A percentile compares a stretch with the other conserved stretches of the same genome.
Conservation (phyloP, 768 basidiomycete species). For the Trametes meyenii region DNA sequence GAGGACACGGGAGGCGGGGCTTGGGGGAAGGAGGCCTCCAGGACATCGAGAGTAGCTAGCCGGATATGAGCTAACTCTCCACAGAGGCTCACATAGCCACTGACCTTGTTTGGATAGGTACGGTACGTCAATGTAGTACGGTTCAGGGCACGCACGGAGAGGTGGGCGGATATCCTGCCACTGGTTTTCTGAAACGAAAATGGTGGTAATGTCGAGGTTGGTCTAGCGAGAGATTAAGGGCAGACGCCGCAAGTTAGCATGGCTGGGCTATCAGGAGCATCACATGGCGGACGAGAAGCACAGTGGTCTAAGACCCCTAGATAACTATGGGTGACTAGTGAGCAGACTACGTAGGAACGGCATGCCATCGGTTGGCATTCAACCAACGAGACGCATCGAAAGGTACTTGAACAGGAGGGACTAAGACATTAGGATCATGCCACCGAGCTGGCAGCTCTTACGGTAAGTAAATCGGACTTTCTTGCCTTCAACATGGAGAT, state of each 20-base stretch:
- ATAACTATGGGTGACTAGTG: no score
- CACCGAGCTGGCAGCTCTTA: no score
- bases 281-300: not conserved
- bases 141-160: conserved; percentile 71
- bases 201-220: conserved; percentile 56
- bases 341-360: no score
- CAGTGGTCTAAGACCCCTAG: not conserved
- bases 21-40: conserved; percentile 44
- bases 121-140: conserved; percentile 63
- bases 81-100: not conserved
- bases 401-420: no score
- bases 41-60: conserved; percentile 39
- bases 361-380: no score
- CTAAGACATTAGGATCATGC: no score
- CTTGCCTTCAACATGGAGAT: no score
- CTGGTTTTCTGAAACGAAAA: conserved; percentile 63
- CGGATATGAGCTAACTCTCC: not conserved
- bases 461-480: no score
- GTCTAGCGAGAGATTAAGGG: conserved; percentile 43
- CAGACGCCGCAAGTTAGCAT: no score
- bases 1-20: conserved; percentile 1
- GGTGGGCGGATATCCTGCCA: conserved; percentile 79
- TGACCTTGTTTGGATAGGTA: conserved; percentile 60
- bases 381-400: no score
- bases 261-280: not conserved